These are phyloP conservation scores for Physaria fendleri DNA, from an alignment of 345 rosid genomes.

Conservation along the genomic window DNA sequence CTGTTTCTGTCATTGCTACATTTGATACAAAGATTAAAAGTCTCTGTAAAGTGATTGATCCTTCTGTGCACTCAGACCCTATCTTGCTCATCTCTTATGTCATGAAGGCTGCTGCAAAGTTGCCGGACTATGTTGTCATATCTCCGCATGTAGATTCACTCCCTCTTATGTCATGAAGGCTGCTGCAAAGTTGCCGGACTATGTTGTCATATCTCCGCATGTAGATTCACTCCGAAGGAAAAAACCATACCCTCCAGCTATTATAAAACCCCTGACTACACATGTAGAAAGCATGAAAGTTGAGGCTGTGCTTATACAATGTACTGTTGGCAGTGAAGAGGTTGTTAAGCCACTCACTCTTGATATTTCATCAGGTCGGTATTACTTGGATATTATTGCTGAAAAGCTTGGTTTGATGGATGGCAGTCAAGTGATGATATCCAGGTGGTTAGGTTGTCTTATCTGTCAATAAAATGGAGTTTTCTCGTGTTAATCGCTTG, in stretches of 20 bases:
- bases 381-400: conserved; percentile 78
- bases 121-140: conserved; percentile 36
- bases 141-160: conserved; percentile 41
- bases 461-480: background rate
- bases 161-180: conserved; percentile 46
- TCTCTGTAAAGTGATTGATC: conserved; percentile 53
- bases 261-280: no score
- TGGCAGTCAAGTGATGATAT: conserved; percentile 57
- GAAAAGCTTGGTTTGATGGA: conserved; percentile 47
- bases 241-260: no score
- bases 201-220: conserved; percentile 29
- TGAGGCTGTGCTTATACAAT: no score
- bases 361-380: no score
- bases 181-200: conserved; percentile 45
- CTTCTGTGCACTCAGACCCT: conserved; percentile 51
- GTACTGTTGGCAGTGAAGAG: no score
- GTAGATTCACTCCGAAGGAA: conserved; percentile 39
- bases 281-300: no score
- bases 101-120: conserved; percentile 52
- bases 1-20: conserved; percentile 55
- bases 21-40: conserved; percentile 51
- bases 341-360: no score
- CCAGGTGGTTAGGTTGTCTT: conserved; percentile 47
- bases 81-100: conserved; percentile 44
- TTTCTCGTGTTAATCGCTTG: conserved; percentile 25